Evolutionary conservation across 257 asterid genomes (phyloP).

Genomic region (Solanum chmielewskii): DNA sequence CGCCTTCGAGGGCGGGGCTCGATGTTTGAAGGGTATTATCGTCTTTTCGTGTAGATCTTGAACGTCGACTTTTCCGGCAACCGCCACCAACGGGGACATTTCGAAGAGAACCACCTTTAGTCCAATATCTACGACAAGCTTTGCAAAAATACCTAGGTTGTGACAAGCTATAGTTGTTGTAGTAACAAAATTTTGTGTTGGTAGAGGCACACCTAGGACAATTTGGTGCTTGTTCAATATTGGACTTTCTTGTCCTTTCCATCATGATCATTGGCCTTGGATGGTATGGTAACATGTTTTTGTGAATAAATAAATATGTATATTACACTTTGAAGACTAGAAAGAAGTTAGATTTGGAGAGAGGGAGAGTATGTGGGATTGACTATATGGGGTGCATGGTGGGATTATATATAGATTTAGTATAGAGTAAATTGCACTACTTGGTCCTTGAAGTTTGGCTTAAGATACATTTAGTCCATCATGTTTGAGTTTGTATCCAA

Average conservation of each 20-base stretch:
- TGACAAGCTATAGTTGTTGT: constrained; percentile 75
- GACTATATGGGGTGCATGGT: constrained; percentile 3
- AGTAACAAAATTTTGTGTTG: constrained; percentile 81
- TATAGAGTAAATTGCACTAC: background rate
- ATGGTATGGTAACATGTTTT: constrained; percentile 17
- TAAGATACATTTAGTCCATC: background rate
- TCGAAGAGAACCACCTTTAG: constrained; percentile 74
- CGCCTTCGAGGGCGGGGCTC: background rate
- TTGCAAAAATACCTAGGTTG: constrained; percentile 88
- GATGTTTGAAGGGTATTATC: background rate
- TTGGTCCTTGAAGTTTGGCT: background rate
- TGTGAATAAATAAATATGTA: constrained; percentile 2
- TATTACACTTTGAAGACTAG: background rate
- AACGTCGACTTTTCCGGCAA: constrained; percentile 60
- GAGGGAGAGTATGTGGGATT: constrained; percentile 6
- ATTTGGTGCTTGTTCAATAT: constrained; percentile 45
- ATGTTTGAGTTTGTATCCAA: background rate
- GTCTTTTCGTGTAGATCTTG: constrained; percentile 16
- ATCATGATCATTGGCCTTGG: constrained; percentile 20
- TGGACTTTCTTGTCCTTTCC: constrained; percentile 39
- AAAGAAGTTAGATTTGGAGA: background rate
- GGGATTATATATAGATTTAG: constrained; percentile 17
- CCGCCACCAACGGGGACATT: constrained; percentile 80
- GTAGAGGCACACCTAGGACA: constrained; percentile 85
- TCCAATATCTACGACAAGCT: constrained; percentile 73